Percentiles rank a stretch among this genome's conserved stretches.
phyloP scores from a whole-genome alignment of 2,329 filamentous ascomycete species.

The Ilyonectria sp. region DNA sequence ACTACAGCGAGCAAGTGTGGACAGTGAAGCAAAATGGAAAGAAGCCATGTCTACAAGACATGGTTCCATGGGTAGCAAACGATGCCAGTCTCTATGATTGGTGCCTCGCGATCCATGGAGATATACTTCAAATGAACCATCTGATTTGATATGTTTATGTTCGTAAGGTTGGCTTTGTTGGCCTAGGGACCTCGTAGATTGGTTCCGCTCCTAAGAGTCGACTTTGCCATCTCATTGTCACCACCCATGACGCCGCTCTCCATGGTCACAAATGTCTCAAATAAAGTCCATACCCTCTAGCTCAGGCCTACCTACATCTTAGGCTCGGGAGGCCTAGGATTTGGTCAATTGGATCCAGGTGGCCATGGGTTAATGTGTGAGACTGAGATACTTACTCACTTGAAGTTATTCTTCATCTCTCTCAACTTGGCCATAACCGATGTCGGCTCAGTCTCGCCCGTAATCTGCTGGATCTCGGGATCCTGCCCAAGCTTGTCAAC shows the following conservation, averaged over 20 bases:
- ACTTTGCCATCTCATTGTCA: not conserved
- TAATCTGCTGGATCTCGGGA: conserved; percentile 85
- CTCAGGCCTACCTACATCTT: conserved; percentile 50
- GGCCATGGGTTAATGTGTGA: not conserved
- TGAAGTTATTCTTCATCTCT: conserved; percentile 90
- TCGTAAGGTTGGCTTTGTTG: not conserved
- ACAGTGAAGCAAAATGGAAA: conserved; percentile 77
- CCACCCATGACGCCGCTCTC: not conserved
- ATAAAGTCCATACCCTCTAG: not conserved
- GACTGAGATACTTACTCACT: conserved; percentile 62
- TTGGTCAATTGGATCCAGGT: conserved; percentile 17
- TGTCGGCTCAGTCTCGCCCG: conserved; percentile 84
- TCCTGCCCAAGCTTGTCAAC: conserved; percentile 66
- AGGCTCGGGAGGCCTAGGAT: conserved; percentile 42
- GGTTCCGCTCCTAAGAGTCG: not conserved
- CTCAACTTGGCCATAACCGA: conserved; percentile 89
- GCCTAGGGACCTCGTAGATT: conserved; percentile 28
- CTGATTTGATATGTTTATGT: not conserved
- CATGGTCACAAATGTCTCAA: not conserved
- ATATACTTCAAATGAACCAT: conserved; percentile 45
- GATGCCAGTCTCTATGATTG: conserved; percentile 46
- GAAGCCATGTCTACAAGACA: conserved; percentile 44
- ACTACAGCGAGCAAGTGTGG: conserved; percentile 76
- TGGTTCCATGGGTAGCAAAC: conserved; percentile 52
- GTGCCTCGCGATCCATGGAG: conserved; percentile 56